Conservation (phyloP, 768 basidiomycete species). For the Collybia sordida region DNA sequence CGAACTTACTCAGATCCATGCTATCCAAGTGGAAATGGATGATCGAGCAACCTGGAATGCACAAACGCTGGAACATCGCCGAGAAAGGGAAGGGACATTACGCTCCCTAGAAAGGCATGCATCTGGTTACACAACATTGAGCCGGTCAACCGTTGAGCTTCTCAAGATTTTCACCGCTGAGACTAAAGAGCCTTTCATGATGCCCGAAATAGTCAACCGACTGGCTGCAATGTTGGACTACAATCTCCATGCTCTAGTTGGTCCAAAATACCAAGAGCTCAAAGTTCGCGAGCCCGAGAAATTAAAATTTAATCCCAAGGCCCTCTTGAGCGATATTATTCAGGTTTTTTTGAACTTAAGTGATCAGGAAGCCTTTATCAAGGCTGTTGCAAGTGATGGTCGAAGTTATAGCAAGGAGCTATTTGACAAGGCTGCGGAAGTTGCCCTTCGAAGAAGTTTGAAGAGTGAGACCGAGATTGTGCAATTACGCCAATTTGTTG, state of each 20-base stretch:
- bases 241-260: slow-evolving; percentile 86
- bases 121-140: slow-evolving; percentile 82
- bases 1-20: slow-evolving; percentile 85
- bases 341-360: slow-evolving; percentile 90
- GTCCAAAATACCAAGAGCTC: slow-evolving; percentile 85
- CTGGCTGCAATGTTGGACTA: slow-evolving; percentile 97
- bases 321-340: slow-evolving; percentile 80
- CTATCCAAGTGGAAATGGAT: slow-evolving; percentile 83
- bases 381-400: slow-evolving; percentile 91
- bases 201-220: slow-evolving; percentile 92
- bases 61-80: slow-evolving; percentile 66
- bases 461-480: slow-evolving; percentile 80
- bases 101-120: slow-evolving; percentile 83
- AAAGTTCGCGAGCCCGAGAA: slow-evolving; percentile 85
- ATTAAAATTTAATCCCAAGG: slow-evolving; percentile 84
- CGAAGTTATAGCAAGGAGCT: slow-evolving; percentile 84
- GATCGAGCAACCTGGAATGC: slow-evolving; percentile 70
- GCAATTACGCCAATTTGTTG: slow-evolving; percentile 66
- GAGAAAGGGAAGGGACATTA: slow-evolving; percentile 79
- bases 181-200: slow-evolving; percentile 90
- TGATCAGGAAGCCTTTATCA: slow-evolving; percentile 73
- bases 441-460: slow-evolving; percentile 59
- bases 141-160: slow-evolving; percentile 85
- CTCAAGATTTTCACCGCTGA: slow-evolving; percentile 92
- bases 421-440: slow-evolving; percentile 76